These are phyloP conservation scores for Musa balbisiana DNA, from an alignment of 202 grass and related monocot species.

Conservation along the genomic window DNA sequence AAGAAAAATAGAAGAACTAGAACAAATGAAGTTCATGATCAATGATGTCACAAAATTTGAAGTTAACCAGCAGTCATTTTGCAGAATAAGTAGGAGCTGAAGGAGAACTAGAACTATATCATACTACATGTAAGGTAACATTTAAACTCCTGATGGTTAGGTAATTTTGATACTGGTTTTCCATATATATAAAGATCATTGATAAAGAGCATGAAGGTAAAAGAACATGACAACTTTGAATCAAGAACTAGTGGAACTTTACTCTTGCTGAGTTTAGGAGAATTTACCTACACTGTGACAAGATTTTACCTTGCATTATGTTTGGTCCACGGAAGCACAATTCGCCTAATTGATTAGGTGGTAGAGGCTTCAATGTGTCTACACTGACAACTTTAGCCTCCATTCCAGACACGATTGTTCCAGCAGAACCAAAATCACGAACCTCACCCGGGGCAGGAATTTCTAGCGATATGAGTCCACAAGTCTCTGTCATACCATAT, in stretches of 20 bases:
- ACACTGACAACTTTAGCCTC: constrained; percentile 67
- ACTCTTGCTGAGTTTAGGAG: not conserved
- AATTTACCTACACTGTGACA: not conserved
- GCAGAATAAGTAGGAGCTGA: too few species aligned
- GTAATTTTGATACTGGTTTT: too few species aligned
- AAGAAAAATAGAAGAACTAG: too few species aligned
- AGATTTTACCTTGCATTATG: constrained; percentile 81
- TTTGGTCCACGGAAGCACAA: constrained; percentile 71
- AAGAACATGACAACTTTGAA: not conserved
- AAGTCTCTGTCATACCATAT: constrained; percentile 95
- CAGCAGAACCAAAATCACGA: constrained; percentile 69
- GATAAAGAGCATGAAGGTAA: too few species aligned
- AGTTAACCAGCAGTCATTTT: too few species aligned
- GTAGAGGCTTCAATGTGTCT: constrained; percentile 48
- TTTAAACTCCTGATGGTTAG: too few species aligned
- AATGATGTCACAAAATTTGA: too few species aligned
- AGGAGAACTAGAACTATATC: too few species aligned
- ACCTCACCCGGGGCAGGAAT: constrained; percentile 29
- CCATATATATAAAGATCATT: too few species aligned
- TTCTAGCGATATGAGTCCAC: constrained; percentile 70
- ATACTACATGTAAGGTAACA: too few species aligned
- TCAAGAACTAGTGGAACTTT: not conserved
- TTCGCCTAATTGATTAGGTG: constrained; percentile 76
- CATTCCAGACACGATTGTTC: constrained; percentile 45
- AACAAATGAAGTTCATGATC: too few species aligned